Percentiles rank a stretch among this genome's conserved stretches.
Conservation (phyloP, 768 basidiomycete species). For the Boletus tomentosulus region DNA sequence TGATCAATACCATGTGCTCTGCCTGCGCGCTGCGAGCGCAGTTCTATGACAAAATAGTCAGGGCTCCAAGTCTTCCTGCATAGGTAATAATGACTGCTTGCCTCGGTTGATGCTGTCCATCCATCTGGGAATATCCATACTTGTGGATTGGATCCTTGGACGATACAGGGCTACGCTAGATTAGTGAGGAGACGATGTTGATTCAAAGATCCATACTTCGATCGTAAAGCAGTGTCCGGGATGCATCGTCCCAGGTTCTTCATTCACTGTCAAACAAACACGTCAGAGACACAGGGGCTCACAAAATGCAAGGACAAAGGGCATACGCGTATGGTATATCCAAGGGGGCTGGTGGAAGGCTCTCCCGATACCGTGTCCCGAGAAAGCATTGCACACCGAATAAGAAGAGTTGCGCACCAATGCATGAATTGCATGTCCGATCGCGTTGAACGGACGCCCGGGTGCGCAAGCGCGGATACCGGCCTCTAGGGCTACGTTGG, state of each 20-base stretch:
- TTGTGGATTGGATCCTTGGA: conserved; percentile 66
- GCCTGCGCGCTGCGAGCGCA: conserved; percentile 81
- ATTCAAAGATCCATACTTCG: conserved; percentile 47
- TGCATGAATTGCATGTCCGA: conserved; percentile 67
- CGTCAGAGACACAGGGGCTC: background rate
- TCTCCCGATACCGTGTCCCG: conserved; percentile 84
- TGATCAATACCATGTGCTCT: conserved; percentile 87
- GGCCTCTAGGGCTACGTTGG: conserved; percentile 59
- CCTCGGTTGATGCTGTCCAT: conserved; percentile 91
- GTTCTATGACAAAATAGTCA: conserved; percentile 42
- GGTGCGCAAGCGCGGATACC: conserved; percentile 78
- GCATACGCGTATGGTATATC: conserved; percentile 74
- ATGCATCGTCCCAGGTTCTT: conserved; percentile 76
- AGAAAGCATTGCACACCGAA: conserved; percentile 67
- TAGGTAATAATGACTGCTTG: conserved; percentile 25
- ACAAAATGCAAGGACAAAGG: background rate
- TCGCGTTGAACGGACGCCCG: conserved; percentile 59
- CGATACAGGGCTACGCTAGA: conserved; percentile 56
- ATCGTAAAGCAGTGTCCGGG: conserved; percentile 93
- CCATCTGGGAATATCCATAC: conserved; percentile 86
- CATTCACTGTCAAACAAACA: conserved; percentile 53
- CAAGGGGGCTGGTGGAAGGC: conserved; percentile 80
- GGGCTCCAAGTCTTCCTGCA: background rate
- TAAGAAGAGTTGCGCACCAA: conserved; percentile 39
- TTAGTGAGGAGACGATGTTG: background rate